Evolutionary conservation across 2,329 filamentous ascomycete genomes (phyloP), one percentile per base, ranked within the genome.

Genomic region (Aspergillus fischeri): DNA sequence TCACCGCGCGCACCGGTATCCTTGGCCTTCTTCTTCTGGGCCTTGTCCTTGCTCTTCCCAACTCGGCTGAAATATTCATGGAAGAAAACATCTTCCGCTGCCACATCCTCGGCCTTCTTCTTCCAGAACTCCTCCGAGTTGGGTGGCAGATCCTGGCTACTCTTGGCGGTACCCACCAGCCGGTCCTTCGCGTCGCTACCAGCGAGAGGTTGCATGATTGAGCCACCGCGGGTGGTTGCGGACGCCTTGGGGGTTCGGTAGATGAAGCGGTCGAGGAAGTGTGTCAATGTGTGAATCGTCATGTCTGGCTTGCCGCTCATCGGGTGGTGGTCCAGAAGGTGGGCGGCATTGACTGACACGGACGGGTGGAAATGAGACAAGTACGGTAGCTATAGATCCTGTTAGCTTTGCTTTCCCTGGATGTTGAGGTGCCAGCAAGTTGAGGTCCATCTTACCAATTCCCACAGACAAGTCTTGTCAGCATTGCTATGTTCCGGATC

Each of bases 241-340:
- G 86, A 65, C 6, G 73, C 80, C 80, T 96, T 96, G 60, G 93
- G 87, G 67, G 94, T 96, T 65, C 91, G 88, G 81, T 97, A 99
- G n/a, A 96, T 91, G 74, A 99, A 99, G 66, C 95, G 92, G 76
- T 99, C 94, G 57, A 99, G 81, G 81, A 99, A 99, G 73, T 95
- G 89, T 69, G 94, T 94, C 51, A 99, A 83, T 1, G 91, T 94
- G 73, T 97, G 93, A 57, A 91, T 87, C 17, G 90, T 88, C 52
- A 97, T 81, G 67, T 99, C 94, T 0, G 94, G 92, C 74, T 97
- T 97, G 61, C 90, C 86, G 59, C 90, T 87, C 73, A 91, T 86
- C 52, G 86, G 82, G 63, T 87, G 83, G 58, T 86, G 84, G 51
- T 83, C 80, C 8, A 96, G 75, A 42, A 97, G 77, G 56, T 87